phyloP scores from a whole-genome alignment of 2,329 filamentous ascomycete genomes.

The Chalaropsis thielavioides region DNA sequence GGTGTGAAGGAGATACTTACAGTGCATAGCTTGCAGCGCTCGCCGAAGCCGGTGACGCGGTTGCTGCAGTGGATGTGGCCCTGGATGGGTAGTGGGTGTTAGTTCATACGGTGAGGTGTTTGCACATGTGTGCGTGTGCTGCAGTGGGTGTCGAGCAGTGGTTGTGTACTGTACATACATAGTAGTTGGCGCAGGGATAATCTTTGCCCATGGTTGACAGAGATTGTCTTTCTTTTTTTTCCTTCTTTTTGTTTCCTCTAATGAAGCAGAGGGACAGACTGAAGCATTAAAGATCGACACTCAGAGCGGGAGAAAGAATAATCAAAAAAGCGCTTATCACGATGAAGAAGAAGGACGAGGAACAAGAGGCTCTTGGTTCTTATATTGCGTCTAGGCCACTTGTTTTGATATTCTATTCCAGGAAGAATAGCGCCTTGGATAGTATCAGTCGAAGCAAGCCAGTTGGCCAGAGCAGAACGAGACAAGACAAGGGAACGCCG shows the following conservation, averaged over 20 bases:
- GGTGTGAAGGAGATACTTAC: conserved; percentile 18
- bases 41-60: conserved; percentile 23
- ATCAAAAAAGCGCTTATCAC: not conserved
- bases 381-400: not conserved
- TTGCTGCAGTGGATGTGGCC: conserved; percentile 25
- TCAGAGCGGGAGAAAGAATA: not conserved
- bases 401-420: not conserved
- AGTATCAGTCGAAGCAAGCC: no score
- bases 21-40: conserved; percentile 23
- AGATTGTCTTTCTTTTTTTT: not conserved
- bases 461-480: no score
- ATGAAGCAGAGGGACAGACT: not conserved
- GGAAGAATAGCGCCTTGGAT: no score
- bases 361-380: not conserved
- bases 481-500: no score
- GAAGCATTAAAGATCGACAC: not conserved
- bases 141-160: not conserved
- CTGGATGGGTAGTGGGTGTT: conserved; percentile 17
- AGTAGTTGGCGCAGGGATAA: conserved; percentile 26
- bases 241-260: no score
- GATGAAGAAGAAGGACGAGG: not conserved
- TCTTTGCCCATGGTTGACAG: conserved; percentile 19
- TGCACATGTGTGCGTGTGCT: not conserved
- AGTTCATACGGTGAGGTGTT: not conserved
- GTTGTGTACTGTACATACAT: conserved; percentile 19